These are phyloP conservation scores for Macrophomina pseudophaseolina DNA, from an alignment of 2,329 filamentous ascomycete genomes.

Conservation along the genomic window DNA sequence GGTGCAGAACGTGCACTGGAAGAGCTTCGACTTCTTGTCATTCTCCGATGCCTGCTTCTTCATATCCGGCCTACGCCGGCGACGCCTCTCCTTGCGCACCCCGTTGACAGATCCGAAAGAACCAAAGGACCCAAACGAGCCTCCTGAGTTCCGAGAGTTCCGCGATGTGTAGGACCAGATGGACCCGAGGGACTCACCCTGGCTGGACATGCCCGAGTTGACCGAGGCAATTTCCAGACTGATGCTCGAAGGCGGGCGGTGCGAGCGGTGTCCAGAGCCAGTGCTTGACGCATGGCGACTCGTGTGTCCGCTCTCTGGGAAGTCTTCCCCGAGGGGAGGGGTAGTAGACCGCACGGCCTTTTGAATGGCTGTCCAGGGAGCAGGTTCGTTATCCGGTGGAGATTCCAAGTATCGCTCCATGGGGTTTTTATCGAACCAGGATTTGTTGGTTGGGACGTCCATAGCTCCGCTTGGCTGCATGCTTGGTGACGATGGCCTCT, in stretches of 20 bases:
- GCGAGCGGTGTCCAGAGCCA: conserved; percentile 54
- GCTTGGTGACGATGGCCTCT: conserved; percentile 72
- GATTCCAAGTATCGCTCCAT: conserved; percentile 73
- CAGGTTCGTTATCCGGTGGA: conserved; percentile 72
- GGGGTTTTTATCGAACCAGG: conserved; percentile 65
- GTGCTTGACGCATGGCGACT: conserved; percentile 56
- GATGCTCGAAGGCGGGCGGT: conserved; percentile 58
- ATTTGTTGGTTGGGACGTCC: conserved; percentile 72
- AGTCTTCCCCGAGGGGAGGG: conserved; percentile 39
- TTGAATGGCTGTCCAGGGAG: conserved; percentile 66
- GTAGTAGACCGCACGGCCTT: conserved; percentile 58
- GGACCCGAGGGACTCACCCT: conserved; percentile 58
- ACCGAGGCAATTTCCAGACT: conserved; percentile 59
- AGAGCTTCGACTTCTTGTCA: conserved; percentile 29
- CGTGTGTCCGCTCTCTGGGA: conserved; percentile 42
- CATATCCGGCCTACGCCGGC: conserved; percentile 51
- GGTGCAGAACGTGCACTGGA: conserved; percentile 48
- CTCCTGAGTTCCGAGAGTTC: conserved; percentile 63
- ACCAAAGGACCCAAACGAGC: conserved; percentile 45
- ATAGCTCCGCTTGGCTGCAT: conserved; percentile 65
- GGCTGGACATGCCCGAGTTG: conserved; percentile 55
- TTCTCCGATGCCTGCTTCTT: conserved; percentile 11
- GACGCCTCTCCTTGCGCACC: conserved; percentile 61
- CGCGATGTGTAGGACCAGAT: conserved; percentile 63
- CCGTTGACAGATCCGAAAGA: conserved; percentile 36